A percentile compares a stretch with the other conserved stretches of the same genome.
phyloP scores from a whole-genome alignment of 805 yeast genomes.

The Ogataea philodendri region DNA sequence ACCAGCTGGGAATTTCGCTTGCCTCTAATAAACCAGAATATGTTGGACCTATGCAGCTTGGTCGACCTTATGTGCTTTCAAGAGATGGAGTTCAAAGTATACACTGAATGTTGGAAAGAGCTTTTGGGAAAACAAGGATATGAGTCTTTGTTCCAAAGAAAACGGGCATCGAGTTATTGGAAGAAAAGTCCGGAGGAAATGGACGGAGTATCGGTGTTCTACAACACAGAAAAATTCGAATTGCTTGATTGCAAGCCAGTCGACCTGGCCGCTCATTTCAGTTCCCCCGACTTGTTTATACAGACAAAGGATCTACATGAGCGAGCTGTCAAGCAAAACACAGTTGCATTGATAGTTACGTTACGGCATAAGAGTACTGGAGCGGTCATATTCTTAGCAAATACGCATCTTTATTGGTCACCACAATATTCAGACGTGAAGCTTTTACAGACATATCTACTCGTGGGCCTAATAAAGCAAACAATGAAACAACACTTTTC shows the following conservation, averaged over 20 bases:
- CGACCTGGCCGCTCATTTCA: slow-evolving; percentile 34
- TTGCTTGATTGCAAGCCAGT: slow-evolving; percentile 33
- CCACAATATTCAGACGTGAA: slow-evolving; percentile 53
- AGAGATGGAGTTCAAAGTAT: slow-evolving; percentile 35
- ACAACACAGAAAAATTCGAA: slow-evolving; percentile 47
- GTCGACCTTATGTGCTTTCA: slow-evolving; percentile 58
- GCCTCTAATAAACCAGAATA: slow-evolving; percentile 39
- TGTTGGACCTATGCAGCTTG: slow-evolving; percentile 31
- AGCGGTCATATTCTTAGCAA: slow-evolving; percentile 45
- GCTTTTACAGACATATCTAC: slow-evolving; percentile 48
- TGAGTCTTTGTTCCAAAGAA: slow-evolving; percentile 46
- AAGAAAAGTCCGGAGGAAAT: slow-evolving; percentile 41
- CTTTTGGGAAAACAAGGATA: slow-evolving; percentile 34
- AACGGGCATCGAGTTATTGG: slow-evolving; percentile 57
- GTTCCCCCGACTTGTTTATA: slow-evolving; percentile 28
- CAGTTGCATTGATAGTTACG: slow-evolving; percentile 53
- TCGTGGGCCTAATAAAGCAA: slow-evolving; percentile 35
- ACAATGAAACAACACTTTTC: slow-evolving; percentile 27
- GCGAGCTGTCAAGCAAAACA: slow-evolving; percentile 47
- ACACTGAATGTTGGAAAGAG: slow-evolving; percentile 28
- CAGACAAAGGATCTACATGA: slow-evolving; percentile 35
- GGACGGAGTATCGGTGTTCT: slow-evolving; percentile 62
- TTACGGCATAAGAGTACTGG: slow-evolving; percentile 43
- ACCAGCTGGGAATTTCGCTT: slow-evolving; percentile 52
- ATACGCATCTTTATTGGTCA: slow-evolving; percentile 62